Conservation (phyloP, 1,284 basidiomycete genomes). For the Ceratobasidium theobromae region DNA sequence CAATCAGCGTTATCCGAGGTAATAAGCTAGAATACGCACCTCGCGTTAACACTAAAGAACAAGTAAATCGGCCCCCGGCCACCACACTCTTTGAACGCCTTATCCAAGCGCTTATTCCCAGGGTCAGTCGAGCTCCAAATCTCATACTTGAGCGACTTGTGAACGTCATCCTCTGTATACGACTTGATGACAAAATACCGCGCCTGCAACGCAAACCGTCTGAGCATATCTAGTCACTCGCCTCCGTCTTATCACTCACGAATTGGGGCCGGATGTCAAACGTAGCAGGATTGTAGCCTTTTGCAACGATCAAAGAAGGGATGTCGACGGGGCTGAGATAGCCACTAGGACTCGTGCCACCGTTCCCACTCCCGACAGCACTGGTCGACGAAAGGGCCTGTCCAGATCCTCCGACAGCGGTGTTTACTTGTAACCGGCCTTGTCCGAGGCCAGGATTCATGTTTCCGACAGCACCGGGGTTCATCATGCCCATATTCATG, state of each 20-base stretch:
- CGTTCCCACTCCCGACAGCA: slow-evolving; percentile 42
- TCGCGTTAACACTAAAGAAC: slow-evolving; percentile 95
- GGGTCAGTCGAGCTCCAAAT: slow-evolving; percentile 97
- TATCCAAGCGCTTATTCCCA: slow-evolving; percentile 92
- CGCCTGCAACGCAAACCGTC: too few species aligned
- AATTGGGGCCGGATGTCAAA: slow-evolving; percentile 81
- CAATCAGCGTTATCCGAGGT: not conserved
- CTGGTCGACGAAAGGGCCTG: slow-evolving; percentile 44
- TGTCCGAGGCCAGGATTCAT: slow-evolving; percentile 17
- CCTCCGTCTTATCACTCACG: slow-evolving; percentile 49
- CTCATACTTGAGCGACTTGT: slow-evolving; percentile 94
- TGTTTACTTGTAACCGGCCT: slow-evolving; percentile 14
- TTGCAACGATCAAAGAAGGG: slow-evolving; percentile 79
- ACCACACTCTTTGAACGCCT: slow-evolving; percentile 88
- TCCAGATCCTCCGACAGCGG: slow-evolving; percentile 36
- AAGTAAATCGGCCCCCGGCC: slow-evolving; percentile 90
- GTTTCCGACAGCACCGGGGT: not conserved
- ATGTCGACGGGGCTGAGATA: slow-evolving; percentile 76
- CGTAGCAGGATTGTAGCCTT: slow-evolving; percentile 86
- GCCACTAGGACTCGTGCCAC: slow-evolving; percentile 38
- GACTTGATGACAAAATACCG: slow-evolving; percentile 97
- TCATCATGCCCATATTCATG: slow-evolving; percentile 29
- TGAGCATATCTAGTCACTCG: slow-evolving; percentile 22
- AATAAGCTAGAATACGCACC: slow-evolving; percentile 46
- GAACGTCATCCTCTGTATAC: slow-evolving; percentile 96